Conservation (phyloP, 208 protist genomes). For the Leishmania major region DNA sequence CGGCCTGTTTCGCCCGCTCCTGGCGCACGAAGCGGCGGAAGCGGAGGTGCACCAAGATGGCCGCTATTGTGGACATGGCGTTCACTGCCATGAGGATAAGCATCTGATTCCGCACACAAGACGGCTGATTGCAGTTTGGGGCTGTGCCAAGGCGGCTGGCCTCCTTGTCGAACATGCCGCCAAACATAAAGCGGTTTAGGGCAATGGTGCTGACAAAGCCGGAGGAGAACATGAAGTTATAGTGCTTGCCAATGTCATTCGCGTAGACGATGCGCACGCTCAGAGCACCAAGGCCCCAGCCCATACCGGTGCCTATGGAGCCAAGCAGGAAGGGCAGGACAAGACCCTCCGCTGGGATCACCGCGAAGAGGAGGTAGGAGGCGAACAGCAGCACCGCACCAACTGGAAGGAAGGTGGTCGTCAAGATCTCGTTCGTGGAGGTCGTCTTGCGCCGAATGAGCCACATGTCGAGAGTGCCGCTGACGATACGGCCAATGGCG, state of each 20-base stretch:
- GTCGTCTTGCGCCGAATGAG: conserved; percentile 32
- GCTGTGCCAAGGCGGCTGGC: conserved; percentile 26
- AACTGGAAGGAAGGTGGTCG: conserved; percentile 57
- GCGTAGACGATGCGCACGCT: conserved; percentile 71
- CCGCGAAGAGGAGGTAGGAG: conserved; percentile 60
- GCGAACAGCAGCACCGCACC: conserved; percentile 37
- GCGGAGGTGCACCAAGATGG: conserved; percentile 49
- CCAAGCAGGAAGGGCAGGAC: conserved; percentile 67
- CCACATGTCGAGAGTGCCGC: conserved; percentile 62
- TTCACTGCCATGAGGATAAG: conserved; percentile 80
- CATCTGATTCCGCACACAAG: conserved; percentile 68
- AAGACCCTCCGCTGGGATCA: conserved; percentile 51
- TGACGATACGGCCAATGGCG: conserved; percentile 62
- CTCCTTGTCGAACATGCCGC: conserved; percentile 71
- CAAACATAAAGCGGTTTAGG: conserved; percentile 84
- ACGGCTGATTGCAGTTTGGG: conserved; percentile 48
- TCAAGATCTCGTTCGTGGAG: conserved; percentile 41
- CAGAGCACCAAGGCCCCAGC: conserved; percentile 61
- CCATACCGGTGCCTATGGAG: conserved; percentile 63
- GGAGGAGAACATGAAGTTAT: conserved; percentile 80
- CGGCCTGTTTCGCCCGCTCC: conserved; percentile 31
- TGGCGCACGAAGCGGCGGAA: conserved; percentile 54
- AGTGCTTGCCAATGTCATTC: conserved; percentile 79
- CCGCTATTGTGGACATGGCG: conserved; percentile 35
- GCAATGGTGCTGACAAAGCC: conserved; percentile 70